Evolutionary conservation across 495 filamentous ascomycete genomes (phyloP).

Genomic region (Oleoguttula mirabilis): DNA sequence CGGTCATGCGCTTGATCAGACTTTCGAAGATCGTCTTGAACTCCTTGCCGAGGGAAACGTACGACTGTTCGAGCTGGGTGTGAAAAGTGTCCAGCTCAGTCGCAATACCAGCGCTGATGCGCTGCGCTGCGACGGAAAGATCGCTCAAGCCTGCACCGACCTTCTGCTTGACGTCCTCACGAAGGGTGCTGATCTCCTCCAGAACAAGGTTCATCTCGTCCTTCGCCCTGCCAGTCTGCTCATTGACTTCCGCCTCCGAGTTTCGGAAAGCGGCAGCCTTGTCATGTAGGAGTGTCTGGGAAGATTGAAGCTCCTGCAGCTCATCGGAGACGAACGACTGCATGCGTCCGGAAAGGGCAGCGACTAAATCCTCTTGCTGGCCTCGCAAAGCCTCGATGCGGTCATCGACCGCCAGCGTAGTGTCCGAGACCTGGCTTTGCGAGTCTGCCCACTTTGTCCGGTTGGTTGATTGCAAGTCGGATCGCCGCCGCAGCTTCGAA

Average conservation of each 20-base stretch:
- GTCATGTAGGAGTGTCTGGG: slow-evolving; percentile 54
- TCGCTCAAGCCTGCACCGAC: slow-evolving; percentile 78
- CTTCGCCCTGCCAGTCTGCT: slow-evolving; percentile 56
- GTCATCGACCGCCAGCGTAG: slow-evolving; percentile 63
- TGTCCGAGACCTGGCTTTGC: slow-evolving; percentile 56
- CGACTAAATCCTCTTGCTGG: slow-evolving; percentile 59
- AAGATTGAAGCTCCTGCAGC: slow-evolving; percentile 50
- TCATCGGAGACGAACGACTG: slow-evolving; percentile 60
- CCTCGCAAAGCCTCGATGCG: slow-evolving; percentile 55
- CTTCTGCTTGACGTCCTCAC: slow-evolving; percentile 73
- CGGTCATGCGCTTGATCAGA: slow-evolving; percentile 54
- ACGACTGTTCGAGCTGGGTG: slow-evolving; percentile 70
- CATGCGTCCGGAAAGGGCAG: slow-evolving; percentile 54
- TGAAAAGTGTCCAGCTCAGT: slow-evolving; percentile 74
- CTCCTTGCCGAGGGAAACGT: slow-evolving; percentile 76
- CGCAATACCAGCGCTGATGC: slow-evolving; percentile 83
- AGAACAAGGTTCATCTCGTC: slow-evolving; percentile 83
- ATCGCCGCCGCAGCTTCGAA: slow-evolving; percentile 69
- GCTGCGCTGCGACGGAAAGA: slow-evolving; percentile 70
- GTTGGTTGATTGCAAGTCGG: slow-evolving; percentile 68
- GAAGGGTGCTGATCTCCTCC: slow-evolving; percentile 78
- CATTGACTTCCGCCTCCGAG: slow-evolving; percentile 52
- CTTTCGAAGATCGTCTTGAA: slow-evolving; percentile 78
- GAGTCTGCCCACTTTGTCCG: slow-evolving; percentile 65
- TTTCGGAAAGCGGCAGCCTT: slow-evolving; percentile 53